A percentile compares a stretch with the other conserved stretches of the same genome.
These are phyloP conservation scores for Rheum nobile DNA, from an alignment of 148 eudicot species.

Conservation along the genomic window DNA sequence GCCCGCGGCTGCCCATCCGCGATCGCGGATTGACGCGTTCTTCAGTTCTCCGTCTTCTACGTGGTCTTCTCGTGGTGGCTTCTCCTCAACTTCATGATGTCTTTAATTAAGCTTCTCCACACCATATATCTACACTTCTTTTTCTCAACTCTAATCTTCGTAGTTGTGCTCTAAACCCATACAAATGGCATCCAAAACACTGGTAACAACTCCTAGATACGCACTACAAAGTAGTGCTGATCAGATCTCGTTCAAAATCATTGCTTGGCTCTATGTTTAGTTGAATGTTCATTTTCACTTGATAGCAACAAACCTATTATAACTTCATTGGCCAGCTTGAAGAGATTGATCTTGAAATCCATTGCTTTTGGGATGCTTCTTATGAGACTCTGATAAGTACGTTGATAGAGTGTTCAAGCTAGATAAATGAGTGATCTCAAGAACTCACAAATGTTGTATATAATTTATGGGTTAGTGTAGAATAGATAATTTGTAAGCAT, in stretches of 20 bases:
- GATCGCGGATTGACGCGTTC: no score
- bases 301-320: slow-evolving; percentile 12
- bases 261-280: slow-evolving; percentile 52
- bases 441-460: background rate
- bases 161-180: no score
- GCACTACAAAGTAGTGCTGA: no score
- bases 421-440: slow-evolving; percentile 15
- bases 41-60: no score
- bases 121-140: no score
- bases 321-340: slow-evolving; percentile 66
- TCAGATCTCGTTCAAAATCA: slow-evolving; percentile 55
- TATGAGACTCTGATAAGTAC: slow-evolving; percentile 74
- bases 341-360: slow-evolving; percentile 74
- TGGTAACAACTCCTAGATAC: no score
- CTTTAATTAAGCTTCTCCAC: no score
- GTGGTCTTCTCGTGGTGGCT: no score
- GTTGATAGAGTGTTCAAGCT: slow-evolving; percentile 48
- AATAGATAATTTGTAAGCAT: background rate
- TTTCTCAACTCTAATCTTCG: no score
- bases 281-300: slow-evolving; percentile 8
- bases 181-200: no score
- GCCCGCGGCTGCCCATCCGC: no score
- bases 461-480: background rate
- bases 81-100: no score
- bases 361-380: slow-evolving; percentile 78